Evolutionary conservation across 164 flowering plant species (phyloP).

Genomic region (Tetracentron sinense): DNA sequence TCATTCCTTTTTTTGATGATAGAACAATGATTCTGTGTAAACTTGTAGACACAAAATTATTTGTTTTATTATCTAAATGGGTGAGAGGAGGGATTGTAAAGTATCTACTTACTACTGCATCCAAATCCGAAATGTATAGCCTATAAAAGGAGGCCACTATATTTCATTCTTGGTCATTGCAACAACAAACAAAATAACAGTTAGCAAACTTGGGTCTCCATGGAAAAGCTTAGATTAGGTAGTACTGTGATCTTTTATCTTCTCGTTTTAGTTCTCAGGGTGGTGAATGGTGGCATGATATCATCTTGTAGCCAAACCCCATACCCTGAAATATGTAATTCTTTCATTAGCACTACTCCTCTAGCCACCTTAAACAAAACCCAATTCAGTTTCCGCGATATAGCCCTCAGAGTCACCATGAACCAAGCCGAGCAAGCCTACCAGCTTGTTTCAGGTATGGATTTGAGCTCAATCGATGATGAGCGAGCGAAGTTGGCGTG

Average conservation of each 20-base stretch:
- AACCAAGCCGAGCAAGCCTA: conserved; percentile 39
- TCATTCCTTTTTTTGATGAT: no score
- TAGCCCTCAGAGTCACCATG: conserved; percentile 30
- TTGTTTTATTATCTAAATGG: no score
- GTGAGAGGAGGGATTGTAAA: no score
- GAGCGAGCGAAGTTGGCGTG: conserved; percentile 37
- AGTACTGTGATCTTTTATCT: conserved; percentile 2
- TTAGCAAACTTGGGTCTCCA: conserved; percentile 4
- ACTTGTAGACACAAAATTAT: no score
- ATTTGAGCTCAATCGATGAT: conserved; percentile 28
- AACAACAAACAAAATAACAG: not conserved
- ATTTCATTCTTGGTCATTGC: not conserved
- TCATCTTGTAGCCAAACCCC: conserved; percentile 55
- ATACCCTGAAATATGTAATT: conserved; percentile 46
- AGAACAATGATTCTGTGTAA: no score
- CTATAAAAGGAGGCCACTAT: conserved; percentile 5
- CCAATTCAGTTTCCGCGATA: conserved; percentile 24
- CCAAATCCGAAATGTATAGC: not conserved
- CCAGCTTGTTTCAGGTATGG: conserved; percentile 33
- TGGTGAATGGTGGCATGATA: conserved; percentile 14
- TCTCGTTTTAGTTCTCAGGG: conserved; percentile 6
- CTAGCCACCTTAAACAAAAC: conserved; percentile 13
- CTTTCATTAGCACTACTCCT: conserved; percentile 20
- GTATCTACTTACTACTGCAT: not conserved
- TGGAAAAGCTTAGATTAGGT: conserved; percentile 16